Base-by-base conservation (phyloP, 495 filamentous ascomycete species). In the Trichoderma asperelloides region DNA sequence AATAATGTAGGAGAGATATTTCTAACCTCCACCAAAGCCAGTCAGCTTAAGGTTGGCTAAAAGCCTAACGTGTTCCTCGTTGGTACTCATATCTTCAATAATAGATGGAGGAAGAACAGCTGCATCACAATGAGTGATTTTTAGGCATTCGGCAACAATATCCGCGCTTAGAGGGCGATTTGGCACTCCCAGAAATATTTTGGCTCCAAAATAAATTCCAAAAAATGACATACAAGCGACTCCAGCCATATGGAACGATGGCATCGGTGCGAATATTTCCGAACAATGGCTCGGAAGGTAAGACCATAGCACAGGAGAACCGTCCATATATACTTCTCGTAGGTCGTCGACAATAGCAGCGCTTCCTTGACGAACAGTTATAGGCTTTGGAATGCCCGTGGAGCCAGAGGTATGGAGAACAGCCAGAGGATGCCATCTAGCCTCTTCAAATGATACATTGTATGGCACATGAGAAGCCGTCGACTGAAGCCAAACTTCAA, bases 321-420 rank as follows among this genome's bases (percentile, higher is more conserved):
- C 72, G 62, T 66, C 68, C 62, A 81, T 12, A 66, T 70, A 72
- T 3, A 64, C 67, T 69, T 45, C 57, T 72, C 0, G 67, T 37
- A 13, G 70, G 62, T 41, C 66, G 64, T 87, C 86, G 0, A 74
- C 51, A 0, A 81, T 72, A 8, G 76, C 77, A 5, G 85, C 16
- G 68, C 80, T 80, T 28, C 81, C 84, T 8, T 86, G 77, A 2
- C 73, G 78, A 27, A 78, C 71, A 9, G 78, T 69, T 5, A 89
- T 76, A 1, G 82, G 82, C 71, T 87, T 88, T 0, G 86, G 81
- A 15, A 81, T 68, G 2, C 81, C 87, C 3, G 86, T 88, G 45
- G 84, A 84, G 21, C 87, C 87, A 21, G 85, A 87, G 8, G 86
- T 88, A 68, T 89, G 87, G 15, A 88, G 70, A 13, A 87, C 73